Base-by-base conservation (phyloP, 768 basidiomycete species). In the Roridomyces roridus region DNA sequence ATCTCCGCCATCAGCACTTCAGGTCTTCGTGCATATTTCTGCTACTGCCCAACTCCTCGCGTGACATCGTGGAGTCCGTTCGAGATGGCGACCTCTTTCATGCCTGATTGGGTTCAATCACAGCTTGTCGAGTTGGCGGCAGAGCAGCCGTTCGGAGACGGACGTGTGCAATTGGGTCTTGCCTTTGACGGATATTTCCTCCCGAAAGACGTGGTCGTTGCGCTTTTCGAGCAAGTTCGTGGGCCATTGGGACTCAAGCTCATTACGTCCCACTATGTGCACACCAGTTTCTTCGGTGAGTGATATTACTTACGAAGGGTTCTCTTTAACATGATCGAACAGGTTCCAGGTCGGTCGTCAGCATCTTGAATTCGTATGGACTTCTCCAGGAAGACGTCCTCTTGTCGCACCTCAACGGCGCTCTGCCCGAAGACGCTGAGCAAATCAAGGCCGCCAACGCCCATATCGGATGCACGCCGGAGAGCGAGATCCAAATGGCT, bases 11-110 rank as follows among this genome's bases (percentile, higher is more conserved):
- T 45, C 4, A 46, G 41, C 5, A 34, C 55, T 0, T 62, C 60
- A 8, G 60, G 60, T n/a, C 52, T 62, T 29, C 55, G 60, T 11
- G 53, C 60, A 10, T 52, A 31, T 18, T 62, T 57, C 55, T 52
- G 60, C 15, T 57, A 62, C 44, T 44, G 46, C n/a, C 40, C 41
- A 31, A 31, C 46, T 40, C 9, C 15, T 2, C 25, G n/a, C 0
- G 52, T 37, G 7, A 25, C 50, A 4, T 57, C 55, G 8, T 62
- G 45, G 60, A 18, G 40, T 10, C 60, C 60, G 25, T 45, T 60
- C 7, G 8, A 29, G 9, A 31, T 57, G 2, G 50, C 26, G 10
- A 6, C 29, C 29, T 31, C 29, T 14, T 31, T 31, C 29, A 24
- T 51, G n/a, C 55, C 60, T 5, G 55, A 62, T 5, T 62, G 55